Base-by-base conservation (phyloP, 2,329 filamentous ascomycete species). In the Nemania sp. region DNA sequence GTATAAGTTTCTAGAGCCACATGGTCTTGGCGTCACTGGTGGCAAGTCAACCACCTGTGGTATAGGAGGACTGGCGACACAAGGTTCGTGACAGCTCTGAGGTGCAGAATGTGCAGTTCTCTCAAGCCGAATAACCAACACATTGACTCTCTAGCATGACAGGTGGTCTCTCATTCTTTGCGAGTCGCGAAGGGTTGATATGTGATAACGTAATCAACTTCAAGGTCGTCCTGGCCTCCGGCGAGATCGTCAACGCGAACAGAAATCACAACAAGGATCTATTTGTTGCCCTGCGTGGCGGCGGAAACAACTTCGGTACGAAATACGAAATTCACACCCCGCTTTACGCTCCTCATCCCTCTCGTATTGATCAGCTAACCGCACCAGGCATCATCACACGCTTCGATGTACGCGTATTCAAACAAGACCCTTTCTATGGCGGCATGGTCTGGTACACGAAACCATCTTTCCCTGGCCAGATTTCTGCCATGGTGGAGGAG, bases 221-320 rank as follows among this genome's bases (percentile, higher is more conserved):
- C 42, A 66, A 76, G 54, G 67, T 79, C 26, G 75, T 78, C 6
- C 66, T 76, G 1, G 70, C 71, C 0, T 64, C 67, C 24, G 75
- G 76, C 2, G 30, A 60, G 3, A 67, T 77, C 28, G 59, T 77
- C 14, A 71, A 72, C 14, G 75, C 71, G 7, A 75, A 70, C 34
- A 55, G 54, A 0, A 39, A 58, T 0, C 48, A 67, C 5, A 68
- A 77, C 52, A 11, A 63, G 0, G 75, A 78, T 47, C 68, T 78
- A 1, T 78, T 66, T 61, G 68, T 66, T 43, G 75, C 75, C 1
- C 64, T 78, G 4, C 70, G 72, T n/a, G 76, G 75, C 7, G 76
- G 76, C 23, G 66, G 70, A 19, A 73, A 70, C 55, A 58, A 55
- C 40, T 34, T 58, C 20, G 50, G 49, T 46, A 56, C 26, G 26